phyloP scores from a whole-genome alignment of 106 monocot genomes.

The Allium fistulosum region DNA sequence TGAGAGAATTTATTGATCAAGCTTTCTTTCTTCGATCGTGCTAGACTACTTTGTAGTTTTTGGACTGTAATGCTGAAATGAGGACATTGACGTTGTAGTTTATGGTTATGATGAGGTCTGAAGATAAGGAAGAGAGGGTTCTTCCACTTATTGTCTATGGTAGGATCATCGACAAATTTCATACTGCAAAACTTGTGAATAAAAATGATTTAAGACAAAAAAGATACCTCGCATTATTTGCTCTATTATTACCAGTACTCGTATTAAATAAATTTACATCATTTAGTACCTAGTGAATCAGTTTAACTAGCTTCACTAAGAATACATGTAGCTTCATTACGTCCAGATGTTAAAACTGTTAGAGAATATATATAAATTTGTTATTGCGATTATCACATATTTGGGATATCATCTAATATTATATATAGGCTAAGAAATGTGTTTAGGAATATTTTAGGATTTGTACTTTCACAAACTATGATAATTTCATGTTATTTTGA shows the following conservation, averaged over 20 bases:
- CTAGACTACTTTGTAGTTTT: constrained; percentile 60
- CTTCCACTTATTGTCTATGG: constrained; percentile 35
- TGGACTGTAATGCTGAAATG: constrained; percentile 58
- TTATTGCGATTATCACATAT: constrained; percentile 35
- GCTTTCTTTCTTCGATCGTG: constrained; percentile 74
- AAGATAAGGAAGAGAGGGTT: constrained; percentile 56
- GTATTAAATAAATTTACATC: too few species aligned
- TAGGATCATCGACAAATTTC: constrained; percentile 27
- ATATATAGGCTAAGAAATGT: too few species aligned
- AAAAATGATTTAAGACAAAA: too few species aligned
- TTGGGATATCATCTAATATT: constrained; percentile 54
- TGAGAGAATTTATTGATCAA: constrained; percentile 46
- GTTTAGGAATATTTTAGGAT: constrained; percentile 68
- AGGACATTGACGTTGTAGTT: constrained; percentile 97
- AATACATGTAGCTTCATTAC: too few species aligned
- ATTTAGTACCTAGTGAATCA: too few species aligned
- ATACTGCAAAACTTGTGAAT: too few species aligned
- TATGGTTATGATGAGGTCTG: constrained; percentile 85
- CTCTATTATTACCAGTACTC: too few species aligned
- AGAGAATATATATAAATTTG: constrained; percentile 50
- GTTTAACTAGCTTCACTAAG: too few species aligned
- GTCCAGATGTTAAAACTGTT: constrained; percentile 5
- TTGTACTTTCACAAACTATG: constrained; percentile 48
- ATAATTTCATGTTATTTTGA: constrained; percentile 90
- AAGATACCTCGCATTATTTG: too few species aligned